Percentiles rank a stretch among this genome's conserved stretches.
Evolutionary conservation across 2,329 filamentous ascomycete species (phyloP).

Genomic region (Aureobasidium sp.): DNA sequence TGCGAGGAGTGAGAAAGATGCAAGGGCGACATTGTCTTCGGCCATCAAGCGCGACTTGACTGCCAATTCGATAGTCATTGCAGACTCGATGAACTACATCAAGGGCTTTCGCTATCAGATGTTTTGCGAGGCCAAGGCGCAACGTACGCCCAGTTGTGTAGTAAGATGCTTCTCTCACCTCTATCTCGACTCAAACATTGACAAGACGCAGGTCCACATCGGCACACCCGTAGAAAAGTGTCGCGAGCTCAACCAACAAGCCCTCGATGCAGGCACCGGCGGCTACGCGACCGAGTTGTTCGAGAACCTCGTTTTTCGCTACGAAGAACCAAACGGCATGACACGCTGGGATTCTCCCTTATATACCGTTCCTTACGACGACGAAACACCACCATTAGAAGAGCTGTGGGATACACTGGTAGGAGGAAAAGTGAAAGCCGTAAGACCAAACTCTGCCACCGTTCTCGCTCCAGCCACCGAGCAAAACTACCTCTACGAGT

Average conservation of each 20-base stretch:
- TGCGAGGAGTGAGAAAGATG: constrained; percentile 85
- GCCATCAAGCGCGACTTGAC: constrained; percentile 81
- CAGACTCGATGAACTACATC: constrained; percentile 88
- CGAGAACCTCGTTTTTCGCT: constrained; percentile 83
- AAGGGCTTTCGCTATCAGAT: constrained; percentile 92
- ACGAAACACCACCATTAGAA: constrained; percentile 72
- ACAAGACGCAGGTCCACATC: constrained; percentile 60
- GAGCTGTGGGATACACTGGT: constrained; percentile 79
- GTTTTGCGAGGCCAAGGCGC: constrained; percentile 85
- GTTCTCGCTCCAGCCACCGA: constrained; percentile 69
- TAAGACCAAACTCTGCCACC: constrained; percentile 81
- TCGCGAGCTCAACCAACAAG: constrained; percentile 66
- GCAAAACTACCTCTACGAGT: constrained; percentile 80
- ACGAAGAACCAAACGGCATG: constrained; percentile 90
- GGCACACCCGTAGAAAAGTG: constrained; percentile 63
- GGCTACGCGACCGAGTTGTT: constrained; percentile 70
- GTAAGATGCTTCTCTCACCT: constrained; percentile 46
- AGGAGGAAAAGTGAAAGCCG: constrained; percentile 69
- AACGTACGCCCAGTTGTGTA: constrained; percentile 79
- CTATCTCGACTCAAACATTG: constrained; percentile 28
- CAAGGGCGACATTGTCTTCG: constrained; percentile 77
- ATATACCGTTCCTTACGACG: constrained; percentile 82
- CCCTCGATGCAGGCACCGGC: constrained; percentile 36
- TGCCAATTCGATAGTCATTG: constrained; percentile 78
- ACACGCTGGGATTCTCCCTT: constrained; percentile 86